These are phyloP conservation scores for Kwoniella bestiolae DNA, from an alignment of 768 basidiomycete species.

Conservation along the genomic window DNA sequence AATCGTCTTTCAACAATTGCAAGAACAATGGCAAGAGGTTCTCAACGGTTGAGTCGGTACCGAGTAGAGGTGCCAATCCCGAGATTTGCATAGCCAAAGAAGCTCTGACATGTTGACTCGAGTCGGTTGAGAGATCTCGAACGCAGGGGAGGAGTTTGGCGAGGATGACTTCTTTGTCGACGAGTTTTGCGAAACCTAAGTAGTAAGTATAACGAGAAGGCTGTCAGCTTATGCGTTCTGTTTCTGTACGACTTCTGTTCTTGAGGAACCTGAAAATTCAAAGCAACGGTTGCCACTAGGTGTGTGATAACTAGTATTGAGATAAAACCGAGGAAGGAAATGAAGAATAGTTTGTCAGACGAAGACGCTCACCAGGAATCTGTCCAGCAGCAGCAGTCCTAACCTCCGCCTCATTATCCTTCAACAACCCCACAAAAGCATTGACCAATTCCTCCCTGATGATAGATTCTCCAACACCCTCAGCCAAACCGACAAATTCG, in stretches of 20 bases:
- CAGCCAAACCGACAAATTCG: slow-evolving; percentile 90
- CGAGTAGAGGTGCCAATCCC: slow-evolving; percentile 90
- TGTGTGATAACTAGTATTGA: slow-evolving; percentile 4
- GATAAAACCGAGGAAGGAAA: background rate
- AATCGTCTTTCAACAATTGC: slow-evolving; percentile 95
- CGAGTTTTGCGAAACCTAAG: slow-evolving; percentile 87
- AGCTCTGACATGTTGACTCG: slow-evolving; percentile 95
- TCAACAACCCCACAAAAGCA: slow-evolving; percentile 89
- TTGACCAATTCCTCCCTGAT: slow-evolving; percentile 91
- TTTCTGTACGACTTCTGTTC: too few relatives aligned
- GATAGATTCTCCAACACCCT: slow-evolving; percentile 84
- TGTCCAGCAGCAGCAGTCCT: slow-evolving; percentile 94
- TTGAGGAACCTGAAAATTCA: too few relatives aligned
- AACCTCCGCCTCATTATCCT: slow-evolving; percentile 98
- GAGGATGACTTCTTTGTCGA: slow-evolving; percentile 92
- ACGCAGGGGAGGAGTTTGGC: slow-evolving; percentile 93
- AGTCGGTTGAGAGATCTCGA: slow-evolving; percentile 87
- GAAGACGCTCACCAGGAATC: slow-evolving; percentile 76
- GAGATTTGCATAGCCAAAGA: slow-evolving; percentile 95
- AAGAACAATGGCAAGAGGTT: slow-evolving; percentile 96
- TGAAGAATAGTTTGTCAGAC: background rate
- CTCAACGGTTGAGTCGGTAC: slow-evolving; percentile 91
- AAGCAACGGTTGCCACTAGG: too few relatives aligned
- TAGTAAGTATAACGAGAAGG: too few relatives aligned
- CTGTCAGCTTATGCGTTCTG: too few relatives aligned